phyloP scores from a whole-genome alignment of 768 basidiomycete genomes.

The Suillus variegatus region DNA sequence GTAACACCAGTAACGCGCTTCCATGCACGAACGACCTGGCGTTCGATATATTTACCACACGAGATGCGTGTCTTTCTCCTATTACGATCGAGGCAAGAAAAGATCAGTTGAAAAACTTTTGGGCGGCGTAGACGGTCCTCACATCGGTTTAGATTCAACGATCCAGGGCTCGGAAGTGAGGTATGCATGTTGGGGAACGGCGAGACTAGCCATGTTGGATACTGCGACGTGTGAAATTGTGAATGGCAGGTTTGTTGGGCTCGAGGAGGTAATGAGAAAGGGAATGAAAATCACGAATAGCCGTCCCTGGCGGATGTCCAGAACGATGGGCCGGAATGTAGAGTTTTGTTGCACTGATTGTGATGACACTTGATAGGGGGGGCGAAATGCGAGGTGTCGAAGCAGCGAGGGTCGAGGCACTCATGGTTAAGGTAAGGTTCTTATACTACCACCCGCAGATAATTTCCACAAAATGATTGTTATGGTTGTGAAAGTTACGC shows the following conservation, averaged over 20 bases:
- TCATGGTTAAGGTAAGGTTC: neutral
- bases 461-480: neutral
- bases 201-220: neutral
- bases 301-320: neutral
- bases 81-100: neutral
- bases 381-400: neutral
- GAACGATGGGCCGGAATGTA: too few relatives aligned
- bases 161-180: conserved; percentile 27
- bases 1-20: conserved; percentile 57
- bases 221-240: neutral
- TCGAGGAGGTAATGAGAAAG: conserved; percentile 13
- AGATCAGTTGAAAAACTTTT: neutral
- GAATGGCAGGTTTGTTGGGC: neutral
- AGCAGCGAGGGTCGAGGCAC: neutral
- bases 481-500: neutral
- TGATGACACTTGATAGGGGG: neutral
- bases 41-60: conserved; percentile 51
- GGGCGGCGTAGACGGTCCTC: conserved; percentile 1
- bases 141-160: conserved; percentile 27
- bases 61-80: conserved; percentile 32
- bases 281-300: conserved; percentile 22
- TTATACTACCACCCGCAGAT: neutral
- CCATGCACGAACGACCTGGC: conserved; percentile 61
- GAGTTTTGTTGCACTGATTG: neutral
- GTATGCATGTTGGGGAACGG: conserved; percentile 16